A percentile compares a stretch with the other conserved stretches of the same genome.
Evolutionary conservation across 768 basidiomycete genomes (phyloP).

Genomic region (Infundibulicybe gibba): DNA sequence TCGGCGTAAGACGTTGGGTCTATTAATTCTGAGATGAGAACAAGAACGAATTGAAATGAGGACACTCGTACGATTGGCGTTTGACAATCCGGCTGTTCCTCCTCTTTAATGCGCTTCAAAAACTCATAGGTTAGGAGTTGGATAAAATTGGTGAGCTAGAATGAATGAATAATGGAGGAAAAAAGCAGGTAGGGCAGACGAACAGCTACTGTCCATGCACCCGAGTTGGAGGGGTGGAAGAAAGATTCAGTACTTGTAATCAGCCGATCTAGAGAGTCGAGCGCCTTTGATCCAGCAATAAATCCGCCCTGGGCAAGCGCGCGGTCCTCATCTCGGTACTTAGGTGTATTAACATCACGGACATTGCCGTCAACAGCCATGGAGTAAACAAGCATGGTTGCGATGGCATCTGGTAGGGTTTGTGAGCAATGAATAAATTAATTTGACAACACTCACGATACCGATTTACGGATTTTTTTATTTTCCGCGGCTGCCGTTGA

Average conservation of each 20-base stretch:
- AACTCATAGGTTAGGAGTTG: constrained; percentile 76
- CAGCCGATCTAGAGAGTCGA: constrained; percentile 83
- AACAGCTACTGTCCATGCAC: constrained; percentile 72
- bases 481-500: constrained; percentile 51
- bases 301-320: constrained; percentile 44
- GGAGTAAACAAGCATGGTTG: constrained; percentile 85
- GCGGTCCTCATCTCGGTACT: constrained; percentile 17
- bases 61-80: constrained; percentile 60
- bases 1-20: constrained; percentile 75
- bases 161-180: neutral
- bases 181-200: constrained; percentile 12
- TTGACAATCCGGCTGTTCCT: constrained; percentile 71
- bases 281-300: constrained; percentile 80
- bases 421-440: no score
- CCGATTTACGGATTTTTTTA: constrained; percentile 69
- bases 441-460: constrained; percentile 39
- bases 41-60: neutral
- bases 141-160: constrained; percentile 65
- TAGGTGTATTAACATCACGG: constrained; percentile 37
- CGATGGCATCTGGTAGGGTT: constrained; percentile 56
- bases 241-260: constrained; percentile 91
- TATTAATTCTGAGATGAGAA: constrained; percentile 19
- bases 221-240: constrained; percentile 94
- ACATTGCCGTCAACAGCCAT: constrained; percentile 78
- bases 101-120: constrained; percentile 73